Percentiles rank a stretch among this genome's conserved stretches.
Evolutionary conservation across 306 rosid genomes (phyloP).

Genomic region (Arachis hypogaea): DNA sequence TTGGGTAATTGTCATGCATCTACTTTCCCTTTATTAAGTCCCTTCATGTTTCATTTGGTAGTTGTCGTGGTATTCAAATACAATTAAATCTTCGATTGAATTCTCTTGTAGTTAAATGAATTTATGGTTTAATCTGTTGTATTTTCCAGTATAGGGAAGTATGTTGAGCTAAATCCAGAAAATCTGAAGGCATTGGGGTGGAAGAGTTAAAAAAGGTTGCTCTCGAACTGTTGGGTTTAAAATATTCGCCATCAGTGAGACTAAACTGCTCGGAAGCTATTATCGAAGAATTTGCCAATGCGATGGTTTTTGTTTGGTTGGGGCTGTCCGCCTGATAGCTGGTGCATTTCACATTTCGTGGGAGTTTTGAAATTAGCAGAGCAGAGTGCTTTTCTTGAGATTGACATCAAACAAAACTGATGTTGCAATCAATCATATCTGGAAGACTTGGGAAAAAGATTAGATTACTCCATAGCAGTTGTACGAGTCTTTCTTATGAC

Average conservation of each 20-base stretch:
- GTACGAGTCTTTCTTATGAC: neutral
- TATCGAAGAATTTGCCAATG: slow-evolving; percentile 1
- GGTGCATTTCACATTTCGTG: neutral
- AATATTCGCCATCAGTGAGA: slow-evolving; percentile 25
- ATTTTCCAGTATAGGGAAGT: slow-evolving; percentile 78
- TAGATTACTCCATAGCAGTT: neutral
- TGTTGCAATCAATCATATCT: neutral
- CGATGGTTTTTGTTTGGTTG: slow-evolving; percentile 24
- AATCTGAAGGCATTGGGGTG: slow-evolving; percentile 75
- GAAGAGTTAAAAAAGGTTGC: slow-evolving; percentile 46
- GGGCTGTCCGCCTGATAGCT: slow-evolving; percentile 25
- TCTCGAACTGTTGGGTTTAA: slow-evolving; percentile 24
- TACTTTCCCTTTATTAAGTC: slow-evolving; percentile 13
- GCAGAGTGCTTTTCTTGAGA: slow-evolving; percentile 26
- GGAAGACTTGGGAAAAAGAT: slow-evolving; percentile 8
- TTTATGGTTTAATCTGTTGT: slow-evolving; percentile 20
- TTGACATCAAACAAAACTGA: slow-evolving; percentile 25
- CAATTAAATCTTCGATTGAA: slow-evolving; percentile 26
- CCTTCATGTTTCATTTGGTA: neutral
- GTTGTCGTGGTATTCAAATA: slow-evolving; percentile 16
- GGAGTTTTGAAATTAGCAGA: slow-evolving; percentile 26
- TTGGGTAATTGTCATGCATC: slow-evolving; percentile 63
- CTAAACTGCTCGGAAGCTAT: slow-evolving; percentile 23
- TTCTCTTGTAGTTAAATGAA: slow-evolving; percentile 2
- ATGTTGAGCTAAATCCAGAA: slow-evolving; percentile 67